A percentile compares a stretch with the other conserved stretches of the same genome.
Conservation (phyloP, 192 early-diverging fungal genomes). For the Mortierella antarctica region DNA sequence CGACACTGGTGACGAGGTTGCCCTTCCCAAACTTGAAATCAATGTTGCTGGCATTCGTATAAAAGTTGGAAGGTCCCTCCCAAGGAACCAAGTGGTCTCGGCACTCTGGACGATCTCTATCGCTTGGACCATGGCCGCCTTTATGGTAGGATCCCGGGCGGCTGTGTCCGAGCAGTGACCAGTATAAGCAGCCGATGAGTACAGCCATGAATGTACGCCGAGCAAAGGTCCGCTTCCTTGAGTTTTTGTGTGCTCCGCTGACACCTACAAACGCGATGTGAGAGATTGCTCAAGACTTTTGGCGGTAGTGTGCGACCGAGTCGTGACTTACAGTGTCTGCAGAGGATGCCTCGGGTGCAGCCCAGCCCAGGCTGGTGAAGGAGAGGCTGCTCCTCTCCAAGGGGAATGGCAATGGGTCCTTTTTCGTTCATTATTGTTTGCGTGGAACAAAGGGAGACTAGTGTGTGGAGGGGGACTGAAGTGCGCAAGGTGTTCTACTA, state of each 20-base stretch:
- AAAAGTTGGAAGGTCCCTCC: slow-evolving; percentile 6
- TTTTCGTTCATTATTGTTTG: slow-evolving; percentile 4
- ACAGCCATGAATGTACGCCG: slow-evolving; percentile 5
- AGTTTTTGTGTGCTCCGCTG: slow-evolving; percentile 8
- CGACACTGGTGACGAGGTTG: not conserved
- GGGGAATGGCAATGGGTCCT: slow-evolving; percentile 4
- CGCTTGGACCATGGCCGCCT: not conserved
- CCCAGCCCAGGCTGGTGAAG: not conserved
- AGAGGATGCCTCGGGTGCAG: slow-evolving; percentile 14
- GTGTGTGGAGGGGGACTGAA: too few relatives aligned
- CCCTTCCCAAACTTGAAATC: slow-evolving; percentile 13
- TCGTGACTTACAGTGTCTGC: slow-evolving; percentile 18
- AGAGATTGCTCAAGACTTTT: not conserved
- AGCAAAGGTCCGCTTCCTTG: not conserved
- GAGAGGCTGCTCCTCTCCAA: slow-evolving; percentile 1
- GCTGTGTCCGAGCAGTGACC: slow-evolving; percentile 2
- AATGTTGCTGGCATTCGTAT: not conserved
- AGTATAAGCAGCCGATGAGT: slow-evolving; percentile 4
- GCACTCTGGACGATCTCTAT: slow-evolving; percentile 1
- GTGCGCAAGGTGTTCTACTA: too few relatives aligned
- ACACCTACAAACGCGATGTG: slow-evolving; percentile 1
- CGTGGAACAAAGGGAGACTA: too few relatives aligned
- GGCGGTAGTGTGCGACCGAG: too few relatives aligned
- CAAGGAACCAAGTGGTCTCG: slow-evolving; percentile 3
- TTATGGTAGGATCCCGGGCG: not conserved